Evolutionary conservation across 768 basidiomycete genomes (phyloP), one percentile per base, ranked within the genome.

Genomic region (Mrakia frigida): DNA sequence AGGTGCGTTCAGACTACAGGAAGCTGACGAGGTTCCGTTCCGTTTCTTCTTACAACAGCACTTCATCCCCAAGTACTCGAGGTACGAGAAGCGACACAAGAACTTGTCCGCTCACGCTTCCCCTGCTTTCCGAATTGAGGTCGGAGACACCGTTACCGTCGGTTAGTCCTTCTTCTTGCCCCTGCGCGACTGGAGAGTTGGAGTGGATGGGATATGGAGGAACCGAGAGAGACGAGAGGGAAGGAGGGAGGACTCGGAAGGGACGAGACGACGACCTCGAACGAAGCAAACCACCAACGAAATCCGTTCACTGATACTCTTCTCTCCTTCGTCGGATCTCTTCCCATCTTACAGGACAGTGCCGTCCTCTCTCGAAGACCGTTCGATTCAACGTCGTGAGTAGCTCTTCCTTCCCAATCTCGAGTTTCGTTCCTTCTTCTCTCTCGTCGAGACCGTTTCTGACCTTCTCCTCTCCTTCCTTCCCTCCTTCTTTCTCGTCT

Each of bases 41-140:
- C 35, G 28, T 18, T 18, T 18, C 4, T 69, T 23, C 25, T 43
- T 28, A 23, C 37, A 43, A 11, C 70, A 76, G 75, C 93, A 94
- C 86, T 98, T 94, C 87, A 89, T 99, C 84, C 93, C 95, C 80
- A 99, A 99, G 88, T 99, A 98, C 89, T 92, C 94, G 87, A 93
- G 96, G 87, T 98, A 98, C 85, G 96, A 83, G 81, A 83, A 83
- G 79, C 74, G 96, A 82, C 97, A 99, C 88, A 97, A 96, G 88
- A 99, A 99, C 87, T 85, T 99, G 83, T 93, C 96, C 61, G 97
- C 89, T 67, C 97, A 99, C 84, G 89, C 92, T 83, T 98, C 96
- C 35, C 97, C 97, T 53, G 95, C 95, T 73, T 99, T 99, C 92
- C 97, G 97, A 86, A 94, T 94, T 78, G 95, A 98, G 84, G 74